Percentiles rank a stretch among this genome's conserved stretches.
Evolutionary conservation across 768 basidiomycete genomes (phyloP).

Genomic region (Macrolepiota dolichaula): DNA sequence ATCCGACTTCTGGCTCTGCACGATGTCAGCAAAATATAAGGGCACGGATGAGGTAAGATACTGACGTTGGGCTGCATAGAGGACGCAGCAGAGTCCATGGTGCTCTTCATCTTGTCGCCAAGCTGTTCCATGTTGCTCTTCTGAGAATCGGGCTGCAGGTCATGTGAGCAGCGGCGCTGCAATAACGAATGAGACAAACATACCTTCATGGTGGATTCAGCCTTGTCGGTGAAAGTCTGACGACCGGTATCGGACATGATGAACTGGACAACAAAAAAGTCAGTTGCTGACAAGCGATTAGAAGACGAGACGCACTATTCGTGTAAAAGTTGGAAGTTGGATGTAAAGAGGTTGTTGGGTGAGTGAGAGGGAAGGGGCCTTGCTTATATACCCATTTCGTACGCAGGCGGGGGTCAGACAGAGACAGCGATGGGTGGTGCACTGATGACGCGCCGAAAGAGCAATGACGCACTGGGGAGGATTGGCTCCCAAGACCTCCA

Average conservation of each 20-base stretch:
- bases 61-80: conserved; percentile 47
- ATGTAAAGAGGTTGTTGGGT: neutral
- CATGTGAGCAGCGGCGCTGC: neutral
- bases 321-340: too few species aligned
- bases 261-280: neutral
- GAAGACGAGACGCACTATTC: too few species aligned
- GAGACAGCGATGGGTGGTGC: neutral
- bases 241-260: conserved; percentile 56
- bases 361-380: neutral
- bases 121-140: conserved; percentile 51
- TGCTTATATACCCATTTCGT: neutral
- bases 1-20: conserved; percentile 48
- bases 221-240: conserved; percentile 60
- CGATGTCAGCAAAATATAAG: neutral
- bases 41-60: neutral
- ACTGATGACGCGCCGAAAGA: neutral
- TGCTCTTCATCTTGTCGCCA: conserved; percentile 46
- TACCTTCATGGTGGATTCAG: conserved; percentile 47
- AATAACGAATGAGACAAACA: neutral
- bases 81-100: conserved; percentile 43
- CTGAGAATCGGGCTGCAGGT: conserved; percentile 51
- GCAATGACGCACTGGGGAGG: neutral
- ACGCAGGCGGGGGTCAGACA: neutral
- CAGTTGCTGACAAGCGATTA: too few species aligned
- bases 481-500: neutral